Evolutionary conservation across 1,139 yeast species (phyloP).

Genomic region (Suhomyces bribrorum): DNA sequence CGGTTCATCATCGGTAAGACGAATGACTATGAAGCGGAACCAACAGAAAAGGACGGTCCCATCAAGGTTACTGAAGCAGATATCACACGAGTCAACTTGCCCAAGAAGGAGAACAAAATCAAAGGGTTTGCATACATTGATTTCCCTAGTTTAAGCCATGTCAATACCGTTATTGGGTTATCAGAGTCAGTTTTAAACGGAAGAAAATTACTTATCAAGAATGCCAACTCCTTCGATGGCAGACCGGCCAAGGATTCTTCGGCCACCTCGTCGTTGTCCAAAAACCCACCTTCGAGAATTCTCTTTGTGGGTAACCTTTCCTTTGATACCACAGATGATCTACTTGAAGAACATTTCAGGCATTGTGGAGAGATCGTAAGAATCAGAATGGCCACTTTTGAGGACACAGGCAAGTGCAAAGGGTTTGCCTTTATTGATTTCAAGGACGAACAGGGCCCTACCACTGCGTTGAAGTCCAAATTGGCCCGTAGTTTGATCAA

Average conservation of each 20-base stretch:
- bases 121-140: conserved; percentile 94
- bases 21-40: conserved; percentile 24
- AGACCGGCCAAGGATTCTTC: conserved; percentile 66
- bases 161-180: conserved; percentile 62
- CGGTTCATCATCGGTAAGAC: conserved; percentile 68
- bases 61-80: conserved; percentile 47
- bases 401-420: conserved; percentile 93
- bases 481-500: conserved; percentile 66
- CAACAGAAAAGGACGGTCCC: conserved; percentile 33
- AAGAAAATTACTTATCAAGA: conserved; percentile 81
- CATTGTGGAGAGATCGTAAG: conserved; percentile 77
- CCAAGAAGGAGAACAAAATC: conserved; percentile 60
- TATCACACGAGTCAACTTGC: conserved; percentile 64
- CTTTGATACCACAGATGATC: conserved; percentile 86
- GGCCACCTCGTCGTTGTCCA: conserved; percentile 45
- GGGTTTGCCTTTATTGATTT: conserved; percentile 95
- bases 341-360: conserved; percentile 72
- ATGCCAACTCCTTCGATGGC: conserved; percentile 81
- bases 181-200: conserved; percentile 78
- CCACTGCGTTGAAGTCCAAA: conserved; percentile 77
- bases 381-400: conserved; percentile 95
- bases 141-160: conserved; percentile 63
- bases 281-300: conserved; percentile 86
- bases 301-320: conserved; percentile 91
- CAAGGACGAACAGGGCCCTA: conserved; percentile 75